A percentile compares a stretch with the other conserved stretches of the same genome.
Conservation (phyloP, 495 filamentous ascomycete species). For the Durotheca rogersii region DNA sequence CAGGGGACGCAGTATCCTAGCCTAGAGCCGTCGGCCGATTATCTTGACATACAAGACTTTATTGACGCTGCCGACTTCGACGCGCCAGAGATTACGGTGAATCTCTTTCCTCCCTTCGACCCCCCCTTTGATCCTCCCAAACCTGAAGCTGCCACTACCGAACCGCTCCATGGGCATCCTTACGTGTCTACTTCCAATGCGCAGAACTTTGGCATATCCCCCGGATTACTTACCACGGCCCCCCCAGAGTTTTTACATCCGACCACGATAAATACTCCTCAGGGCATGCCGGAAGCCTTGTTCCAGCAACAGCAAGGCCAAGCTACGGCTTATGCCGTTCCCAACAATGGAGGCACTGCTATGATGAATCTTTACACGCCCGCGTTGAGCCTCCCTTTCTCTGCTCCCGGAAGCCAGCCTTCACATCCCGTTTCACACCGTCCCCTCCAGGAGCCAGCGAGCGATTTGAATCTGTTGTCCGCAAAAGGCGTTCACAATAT, state of each 20-base stretch:
- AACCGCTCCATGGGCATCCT: no score
- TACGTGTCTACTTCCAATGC: neutral
- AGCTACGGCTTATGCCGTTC: neutral
- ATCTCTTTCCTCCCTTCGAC: neutral
- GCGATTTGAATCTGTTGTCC: neutral
- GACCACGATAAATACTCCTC: neutral
- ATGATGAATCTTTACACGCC: neutral
- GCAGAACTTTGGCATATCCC: neutral
- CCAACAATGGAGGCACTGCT: neutral
- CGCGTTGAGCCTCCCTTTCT: neutral
- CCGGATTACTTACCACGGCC: neutral
- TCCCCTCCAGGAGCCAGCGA: neutral
- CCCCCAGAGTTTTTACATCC: conserved; percentile 7
- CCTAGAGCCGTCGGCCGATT: conserved; percentile 3
- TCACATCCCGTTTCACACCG: no score
- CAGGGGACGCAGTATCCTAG: neutral
- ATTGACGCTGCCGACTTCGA: conserved; percentile 6
- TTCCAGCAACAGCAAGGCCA: neutral
- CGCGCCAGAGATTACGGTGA: neutral
- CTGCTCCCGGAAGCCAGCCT: neutral
- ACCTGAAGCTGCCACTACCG: neutral
- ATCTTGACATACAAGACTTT: neutral
- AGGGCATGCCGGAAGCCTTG: neutral
- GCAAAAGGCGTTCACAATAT: neutral
- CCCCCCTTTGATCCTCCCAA: neutral